Conservation (phyloP, 116 monocot species). For the Phalaenopsis hybrid region DNA sequence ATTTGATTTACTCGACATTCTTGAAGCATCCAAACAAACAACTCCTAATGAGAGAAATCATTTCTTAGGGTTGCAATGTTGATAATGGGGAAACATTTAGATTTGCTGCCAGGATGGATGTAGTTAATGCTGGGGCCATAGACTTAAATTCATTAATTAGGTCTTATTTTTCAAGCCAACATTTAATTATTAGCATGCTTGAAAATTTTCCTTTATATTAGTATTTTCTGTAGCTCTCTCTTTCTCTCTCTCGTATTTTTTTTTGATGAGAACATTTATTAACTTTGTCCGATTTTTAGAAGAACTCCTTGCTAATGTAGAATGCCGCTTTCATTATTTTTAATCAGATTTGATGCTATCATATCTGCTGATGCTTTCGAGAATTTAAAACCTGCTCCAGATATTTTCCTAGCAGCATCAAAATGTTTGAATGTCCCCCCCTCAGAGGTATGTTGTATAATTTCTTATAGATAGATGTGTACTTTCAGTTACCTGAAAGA, state of each 20-base stretch:
- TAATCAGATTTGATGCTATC: slow-evolving; percentile 80
- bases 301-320: neutral
- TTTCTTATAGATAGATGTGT: neutral
- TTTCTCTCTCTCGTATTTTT: neutral
- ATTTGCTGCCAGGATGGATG: neutral
- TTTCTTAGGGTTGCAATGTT: no score
- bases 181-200: neutral
- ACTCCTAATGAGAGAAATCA: no score
- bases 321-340: neutral
- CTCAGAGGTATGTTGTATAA: slow-evolving; percentile 48
- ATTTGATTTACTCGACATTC: no score
- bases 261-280: neutral
- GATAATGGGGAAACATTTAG: neutral
- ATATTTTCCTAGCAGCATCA: slow-evolving; percentile 92
- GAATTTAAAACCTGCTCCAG: slow-evolving; percentile 96
- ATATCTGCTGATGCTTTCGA: slow-evolving; percentile 95
- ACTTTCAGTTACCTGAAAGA: neutral
- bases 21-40: no score
- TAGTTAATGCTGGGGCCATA: neutral
- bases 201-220: neutral
- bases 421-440: slow-evolving; percentile 53
- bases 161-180: neutral
- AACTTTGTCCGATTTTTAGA: neutral
- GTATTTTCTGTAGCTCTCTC: neutral
- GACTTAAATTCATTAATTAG: neutral